Evolutionary conservation across 768 basidiomycete genomes (phyloP), one percentile per base, ranked within the genome.

Genomic region (Mycena latifolia): DNA sequence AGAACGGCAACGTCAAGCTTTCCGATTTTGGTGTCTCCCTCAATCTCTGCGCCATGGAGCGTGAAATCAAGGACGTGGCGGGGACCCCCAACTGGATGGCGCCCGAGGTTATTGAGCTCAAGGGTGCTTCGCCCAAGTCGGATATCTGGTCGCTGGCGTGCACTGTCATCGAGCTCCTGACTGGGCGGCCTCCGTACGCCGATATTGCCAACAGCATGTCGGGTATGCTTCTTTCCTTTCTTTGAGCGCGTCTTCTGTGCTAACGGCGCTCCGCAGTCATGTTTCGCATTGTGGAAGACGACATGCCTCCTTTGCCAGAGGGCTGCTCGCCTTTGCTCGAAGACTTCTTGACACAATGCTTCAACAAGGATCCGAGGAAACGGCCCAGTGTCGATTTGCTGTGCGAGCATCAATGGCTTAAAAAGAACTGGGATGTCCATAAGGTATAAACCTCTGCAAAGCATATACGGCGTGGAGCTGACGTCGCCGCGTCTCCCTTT

Each of bases 41-140:
- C 66, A 98, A 97, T 77, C 86, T 98, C 72, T 89, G 94, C 51
- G 95, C 95, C 0, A 89, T 99, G 86, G 92, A 92, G 72, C 85
- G 88, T 27, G 92, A 94, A 74, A 90, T 88, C 71, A 91, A 93
- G 75, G 93, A 92, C 71, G 92, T 95, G 28, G 91, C 93, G 10
- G 97, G 97, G 12, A 99, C 97, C 12, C 97, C 97, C 17, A 97
- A 98, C 73, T 99, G 97, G 97, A 99, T 99, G 96, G 96, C 96
- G 14, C 97, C 97, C 3, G 97, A 99, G 78, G 94, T 98, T 55
- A 99, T 99, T 67, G 92, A 95, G 75, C 86, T 99, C 60, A 92
- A 95, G 76, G 96, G 96, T 5, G 94, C 97, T 9, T 92, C 93
- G 22, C 85, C 91, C 0, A 95, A 95, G 72, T 92, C 94, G 28